Evolutionary conservation across 768 basidiomycete species (phyloP).

Genomic region (Tricholoma hemisulphureum): DNA sequence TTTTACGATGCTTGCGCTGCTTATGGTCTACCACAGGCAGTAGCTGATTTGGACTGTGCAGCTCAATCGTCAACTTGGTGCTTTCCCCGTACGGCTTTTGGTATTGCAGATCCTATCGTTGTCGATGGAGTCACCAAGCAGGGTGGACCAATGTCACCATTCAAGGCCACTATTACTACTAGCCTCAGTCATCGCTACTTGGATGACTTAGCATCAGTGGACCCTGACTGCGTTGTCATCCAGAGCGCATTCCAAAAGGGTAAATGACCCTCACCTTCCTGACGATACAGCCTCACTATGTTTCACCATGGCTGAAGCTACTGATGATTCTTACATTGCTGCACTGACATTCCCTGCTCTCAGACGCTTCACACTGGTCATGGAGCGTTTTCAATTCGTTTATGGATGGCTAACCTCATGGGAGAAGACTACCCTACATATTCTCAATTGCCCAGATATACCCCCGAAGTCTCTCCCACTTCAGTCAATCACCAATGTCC

Average conservation of each 20-base stretch:
- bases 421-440: conserved; percentile 14
- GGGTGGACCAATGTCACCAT: background rate
- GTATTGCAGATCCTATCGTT: background rate
- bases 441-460: conserved; percentile 4
- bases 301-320: conserved; percentile 23
- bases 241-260: background rate
- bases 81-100: background rate
- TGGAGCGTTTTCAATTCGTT: conserved; percentile 17
- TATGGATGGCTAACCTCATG: conserved; percentile 20
- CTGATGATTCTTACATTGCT: conserved; percentile 23
- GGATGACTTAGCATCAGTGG: conserved; percentile 10
- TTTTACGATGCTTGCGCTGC: conserved; percentile 21
- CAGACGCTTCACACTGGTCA: conserved; percentile 8
- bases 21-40: conserved; percentile 13
- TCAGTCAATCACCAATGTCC: conserved; percentile 2
- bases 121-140: background rate
- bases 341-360: no score
- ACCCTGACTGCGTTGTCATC: conserved; percentile 2
- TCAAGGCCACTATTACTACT: conserved; percentile 19
- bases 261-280: background rate
- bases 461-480: background rate
- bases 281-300: background rate
- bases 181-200: conserved; percentile 20
- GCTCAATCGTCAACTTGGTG: conserved; percentile 7
- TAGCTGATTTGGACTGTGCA: conserved; percentile 17